Evolutionary conservation across 441 rosid genomes (phyloP).

Genomic region (Adansonia gregorii): DNA sequence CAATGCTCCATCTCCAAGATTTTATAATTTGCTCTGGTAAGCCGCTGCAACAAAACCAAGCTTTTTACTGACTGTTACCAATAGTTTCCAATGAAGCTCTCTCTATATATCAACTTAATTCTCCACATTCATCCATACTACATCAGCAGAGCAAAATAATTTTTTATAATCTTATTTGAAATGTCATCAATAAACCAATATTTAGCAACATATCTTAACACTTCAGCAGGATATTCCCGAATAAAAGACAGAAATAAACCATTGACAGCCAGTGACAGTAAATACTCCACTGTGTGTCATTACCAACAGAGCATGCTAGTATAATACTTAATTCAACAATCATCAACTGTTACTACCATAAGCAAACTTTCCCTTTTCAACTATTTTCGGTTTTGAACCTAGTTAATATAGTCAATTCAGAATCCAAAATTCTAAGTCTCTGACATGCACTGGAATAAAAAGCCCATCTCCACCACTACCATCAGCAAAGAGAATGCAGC

Average conservation of each 20-base stretch:
- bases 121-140: neutral
- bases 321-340: neutral
- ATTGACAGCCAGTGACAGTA: neutral
- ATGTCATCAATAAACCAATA: neutral
- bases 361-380: neutral
- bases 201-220: neutral
- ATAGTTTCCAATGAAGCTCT: neutral
- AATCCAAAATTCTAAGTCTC: neutral
- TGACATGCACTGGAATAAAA: neutral
- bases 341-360: neutral
- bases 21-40: conserved; percentile 4
- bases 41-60: conserved; percentile 9
- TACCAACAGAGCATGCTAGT: neutral
- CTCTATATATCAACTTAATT: neutral
- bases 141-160: neutral
- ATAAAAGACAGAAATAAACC: neutral
- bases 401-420: neutral
- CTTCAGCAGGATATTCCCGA: neutral
- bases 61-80: neutral
- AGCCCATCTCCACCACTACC: neutral
- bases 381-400: neutral
- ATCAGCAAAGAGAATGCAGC: neutral
- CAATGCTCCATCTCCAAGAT: neutral
- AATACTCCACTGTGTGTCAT: neutral
- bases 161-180: neutral